These are phyloP conservation scores for Neurospora sp. DNA, from an alignment of 495 filamentous ascomycete genomes.

Conservation along the genomic window DNA sequence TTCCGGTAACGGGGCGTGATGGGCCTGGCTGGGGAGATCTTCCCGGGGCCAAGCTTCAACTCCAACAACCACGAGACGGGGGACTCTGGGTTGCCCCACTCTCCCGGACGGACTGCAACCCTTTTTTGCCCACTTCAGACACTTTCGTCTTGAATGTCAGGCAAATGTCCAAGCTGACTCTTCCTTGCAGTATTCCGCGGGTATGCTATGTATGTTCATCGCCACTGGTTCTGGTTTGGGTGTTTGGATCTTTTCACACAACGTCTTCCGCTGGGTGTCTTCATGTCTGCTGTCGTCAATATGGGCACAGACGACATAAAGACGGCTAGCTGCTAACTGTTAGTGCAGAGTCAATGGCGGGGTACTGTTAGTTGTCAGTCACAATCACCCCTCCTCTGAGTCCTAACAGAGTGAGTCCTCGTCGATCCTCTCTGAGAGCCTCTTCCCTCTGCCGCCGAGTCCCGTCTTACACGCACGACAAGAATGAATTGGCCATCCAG, in stretches of 20 bases:
- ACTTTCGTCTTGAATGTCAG: background rate
- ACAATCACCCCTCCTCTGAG: background rate
- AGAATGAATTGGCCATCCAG: background rate
- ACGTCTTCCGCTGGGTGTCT: background rate
- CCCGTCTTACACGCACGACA: background rate
- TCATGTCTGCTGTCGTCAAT: background rate
- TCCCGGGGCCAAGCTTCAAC: background rate
- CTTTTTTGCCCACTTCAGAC: background rate
- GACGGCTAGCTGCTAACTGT: background rate
- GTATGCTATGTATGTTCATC: background rate
- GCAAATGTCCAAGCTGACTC: background rate
- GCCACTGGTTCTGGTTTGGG: background rate
- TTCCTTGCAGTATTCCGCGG: background rate
- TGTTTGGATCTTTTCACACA: background rate
- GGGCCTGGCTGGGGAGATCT: background rate
- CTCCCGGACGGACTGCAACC: background rate
- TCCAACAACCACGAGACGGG: background rate
- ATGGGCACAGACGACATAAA: background rate
- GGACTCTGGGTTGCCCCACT: background rate
- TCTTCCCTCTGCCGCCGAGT: background rate
- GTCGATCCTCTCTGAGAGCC: background rate
- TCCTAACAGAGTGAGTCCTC: background rate
- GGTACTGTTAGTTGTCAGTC: background rate
- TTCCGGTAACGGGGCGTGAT: background rate
- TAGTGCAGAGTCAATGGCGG: background rate